Evolutionary conservation across 2,329 filamentous ascomycete genomes (phyloP).

Genomic region (Penicillium sumatraense): DNA sequence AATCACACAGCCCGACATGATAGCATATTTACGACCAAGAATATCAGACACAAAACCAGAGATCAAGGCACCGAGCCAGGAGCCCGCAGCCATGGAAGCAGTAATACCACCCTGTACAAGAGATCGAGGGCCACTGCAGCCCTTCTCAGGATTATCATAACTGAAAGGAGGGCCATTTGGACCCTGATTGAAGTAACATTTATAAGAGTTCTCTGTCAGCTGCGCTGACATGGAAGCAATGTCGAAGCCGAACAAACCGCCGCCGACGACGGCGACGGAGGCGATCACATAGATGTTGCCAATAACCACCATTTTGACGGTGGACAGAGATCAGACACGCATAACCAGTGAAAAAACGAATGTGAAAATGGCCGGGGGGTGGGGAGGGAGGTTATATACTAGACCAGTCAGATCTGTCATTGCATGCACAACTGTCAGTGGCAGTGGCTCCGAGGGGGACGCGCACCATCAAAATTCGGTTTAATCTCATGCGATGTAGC

Average conservation of each 20-base stretch:
- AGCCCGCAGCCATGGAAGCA: constrained; percentile 74
- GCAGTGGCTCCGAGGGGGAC: neutral
- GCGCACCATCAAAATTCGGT: neutral
- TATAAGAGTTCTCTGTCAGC: constrained; percentile 12
- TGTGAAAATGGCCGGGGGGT: neutral
- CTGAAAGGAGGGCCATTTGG: constrained; percentile 13
- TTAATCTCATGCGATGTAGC: constrained; percentile 1
- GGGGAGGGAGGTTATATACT: neutral
- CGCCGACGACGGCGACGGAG: constrained; percentile 40
- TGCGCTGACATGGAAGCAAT: constrained; percentile 58
- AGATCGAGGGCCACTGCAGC: neutral
- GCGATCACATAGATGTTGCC: constrained; percentile 22
- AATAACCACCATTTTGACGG: constrained; percentile 11
- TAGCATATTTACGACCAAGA: constrained; percentile 57
- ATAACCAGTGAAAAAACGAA: neutral
- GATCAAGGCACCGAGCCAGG: constrained; percentile 64
- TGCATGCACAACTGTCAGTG: no score
- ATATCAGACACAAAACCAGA: constrained; percentile 62
- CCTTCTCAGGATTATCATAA: neutral
- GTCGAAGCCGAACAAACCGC: constrained; percentile 63
- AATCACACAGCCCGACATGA: constrained; percentile 56
- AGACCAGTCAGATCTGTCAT: neutral
- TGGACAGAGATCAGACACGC: neutral
- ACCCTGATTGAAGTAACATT: constrained; percentile 20
- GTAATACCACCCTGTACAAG: constrained; percentile 71